Conservation (phyloP, 2,329 filamentous ascomycete genomes). For the Paraconiothyrium sp. region DNA sequence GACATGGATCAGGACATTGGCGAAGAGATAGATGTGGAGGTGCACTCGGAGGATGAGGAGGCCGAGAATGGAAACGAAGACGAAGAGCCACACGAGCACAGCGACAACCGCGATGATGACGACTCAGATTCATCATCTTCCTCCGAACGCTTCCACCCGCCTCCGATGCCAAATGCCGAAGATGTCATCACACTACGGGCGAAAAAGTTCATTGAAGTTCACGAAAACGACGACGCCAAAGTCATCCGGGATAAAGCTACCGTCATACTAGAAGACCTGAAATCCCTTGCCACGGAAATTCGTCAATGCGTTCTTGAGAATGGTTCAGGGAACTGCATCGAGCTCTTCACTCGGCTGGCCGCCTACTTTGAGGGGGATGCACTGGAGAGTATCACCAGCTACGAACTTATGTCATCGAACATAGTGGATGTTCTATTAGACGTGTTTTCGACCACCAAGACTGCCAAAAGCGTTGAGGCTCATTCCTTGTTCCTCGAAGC, state of each 20-base stretch:
- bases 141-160: slow-evolving; percentile 37
- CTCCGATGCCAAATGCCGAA: slow-evolving; percentile 63
- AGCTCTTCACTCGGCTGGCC: slow-evolving; percentile 79
- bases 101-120: slow-evolving; percentile 68
- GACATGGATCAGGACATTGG: slow-evolving; percentile 57
- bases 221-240: slow-evolving; percentile 80
- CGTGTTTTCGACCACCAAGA: slow-evolving; percentile 78
- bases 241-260: slow-evolving; percentile 81
- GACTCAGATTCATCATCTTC: slow-evolving; percentile 72
- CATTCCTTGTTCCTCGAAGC: slow-evolving; percentile 87
- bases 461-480: slow-evolving; percentile 65
- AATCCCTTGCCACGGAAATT: slow-evolving; percentile 75
- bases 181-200: slow-evolving; percentile 79
- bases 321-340: slow-evolving; percentile 61
- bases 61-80: slow-evolving; percentile 63
- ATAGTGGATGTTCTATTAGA: slow-evolving; percentile 85
- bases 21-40: slow-evolving; percentile 63
- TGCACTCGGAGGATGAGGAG: slow-evolving; percentile 61
- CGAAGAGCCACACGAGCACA: slow-evolving; percentile 66
- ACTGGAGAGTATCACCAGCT: slow-evolving; percentile 92
- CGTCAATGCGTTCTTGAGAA: slow-evolving; percentile 71
- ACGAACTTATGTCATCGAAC: slow-evolving; percentile 89
- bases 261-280: slow-evolving; percentile 77
- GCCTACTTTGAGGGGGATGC: slow-evolving; percentile 89
- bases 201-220: slow-evolving; percentile 82